Evolutionary conservation across 1,284 basidiomycete genomes (phyloP).

Genomic region (Malassezia equina): DNA sequence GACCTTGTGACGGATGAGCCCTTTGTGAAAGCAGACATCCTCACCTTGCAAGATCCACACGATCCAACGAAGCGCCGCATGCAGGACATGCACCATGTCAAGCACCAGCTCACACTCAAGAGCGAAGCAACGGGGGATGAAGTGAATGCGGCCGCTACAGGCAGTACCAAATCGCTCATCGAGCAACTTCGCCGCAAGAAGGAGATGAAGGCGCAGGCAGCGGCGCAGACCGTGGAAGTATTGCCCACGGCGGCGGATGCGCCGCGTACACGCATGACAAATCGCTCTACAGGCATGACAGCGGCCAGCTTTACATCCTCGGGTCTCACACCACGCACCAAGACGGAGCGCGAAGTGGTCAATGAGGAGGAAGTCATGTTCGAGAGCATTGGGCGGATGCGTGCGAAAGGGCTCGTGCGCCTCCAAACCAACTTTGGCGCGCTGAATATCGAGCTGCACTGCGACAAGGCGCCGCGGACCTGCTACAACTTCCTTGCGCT

Average conservation of each 20-base stretch:
- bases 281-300: constrained; percentile 76
- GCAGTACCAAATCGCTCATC: constrained; percentile 37
- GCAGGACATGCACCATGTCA: constrained; percentile 31
- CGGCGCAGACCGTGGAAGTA: background rate
- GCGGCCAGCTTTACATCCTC: constrained; percentile 91
- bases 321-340: constrained; percentile 68
- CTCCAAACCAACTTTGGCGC: constrained; percentile 81
- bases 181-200: constrained; percentile 17
- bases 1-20: constrained; percentile 72
- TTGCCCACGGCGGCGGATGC: constrained; percentile 14
- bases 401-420: constrained; percentile 50
- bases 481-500: constrained; percentile 83
- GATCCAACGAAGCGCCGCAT: constrained; percentile 25
- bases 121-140: constrained; percentile 22
- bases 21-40: constrained; percentile 76
- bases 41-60: constrained; percentile 59
- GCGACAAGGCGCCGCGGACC: constrained; percentile 84
- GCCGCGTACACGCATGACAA: constrained; percentile 70
- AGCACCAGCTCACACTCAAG: constrained; percentile 31
- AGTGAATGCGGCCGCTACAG: constrained; percentile 43
- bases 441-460: constrained; percentile 82
- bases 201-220: background rate
- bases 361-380: constrained; percentile 83
- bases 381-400: constrained; percentile 55
- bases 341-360: constrained; percentile 68